Base-by-base conservation (phyloP, 1,284 basidiomycete genomes). In the Volvariella surrecta region DNA sequence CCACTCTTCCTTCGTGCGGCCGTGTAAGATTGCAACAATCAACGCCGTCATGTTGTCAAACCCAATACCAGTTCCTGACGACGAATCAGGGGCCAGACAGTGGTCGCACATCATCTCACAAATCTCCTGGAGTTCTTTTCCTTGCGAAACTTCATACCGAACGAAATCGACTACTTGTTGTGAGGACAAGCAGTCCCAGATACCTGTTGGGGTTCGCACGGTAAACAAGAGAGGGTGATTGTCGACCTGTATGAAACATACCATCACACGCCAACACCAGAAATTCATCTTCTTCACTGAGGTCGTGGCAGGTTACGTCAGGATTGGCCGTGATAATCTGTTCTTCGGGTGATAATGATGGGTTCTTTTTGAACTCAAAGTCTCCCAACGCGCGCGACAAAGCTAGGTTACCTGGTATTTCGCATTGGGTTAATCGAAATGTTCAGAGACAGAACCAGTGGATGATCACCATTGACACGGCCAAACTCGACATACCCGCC, bases 1-100 rank as follows among this genome's bases (percentile, higher is more conserved):
- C 96, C 96, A 99, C 58, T 96, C 83, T 50, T 91, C 84, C 59
- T 85, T 81, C 11, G 91, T 91, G 47, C 83, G 81, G 22, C 90
- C 94, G 50, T 88, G 75, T 22, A 96, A 74, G 40, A 99, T 61
- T 3, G 91, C 96, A 39, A 99, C 79, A 46, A 99, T 77, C 52
- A 97, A 77, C 44, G 96, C 73, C 0, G 96, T 99, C 96, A 99
- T 99, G 70, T 99, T 99, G 69, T 99, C 96, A 60, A 94, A 98
- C 17, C 96, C 96, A 49, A 98, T 89, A 13, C 96, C 95, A 35
- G 78, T 77, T 37, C 90, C 91, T 32, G 89, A 88, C 38, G 89
- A 87, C 2, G 90, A 89, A 60, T 97, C 91, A 1, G 94, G 93
- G 9, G 96, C 94, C 38, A 98, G 74, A 60, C 96, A 99, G 52